Base-by-base conservation (phyloP, 208 protist species). In the Wallacemonas collosoma region DNA sequence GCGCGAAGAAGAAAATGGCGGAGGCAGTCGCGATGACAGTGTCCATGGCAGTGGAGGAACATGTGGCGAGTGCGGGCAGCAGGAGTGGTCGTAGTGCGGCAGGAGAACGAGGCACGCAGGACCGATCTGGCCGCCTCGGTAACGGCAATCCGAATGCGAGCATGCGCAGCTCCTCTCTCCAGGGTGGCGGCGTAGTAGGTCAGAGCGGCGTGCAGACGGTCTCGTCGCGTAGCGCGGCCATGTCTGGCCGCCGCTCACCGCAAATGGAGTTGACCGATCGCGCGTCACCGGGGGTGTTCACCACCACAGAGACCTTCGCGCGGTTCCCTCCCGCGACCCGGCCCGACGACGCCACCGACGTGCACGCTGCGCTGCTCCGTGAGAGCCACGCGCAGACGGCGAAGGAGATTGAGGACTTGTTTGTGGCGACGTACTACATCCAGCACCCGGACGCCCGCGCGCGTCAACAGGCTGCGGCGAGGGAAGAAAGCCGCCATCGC, bases 381-480 rank as follows among this genome's bases (percentile, higher is more conserved):
- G 73, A 86, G 61, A 43, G 47, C n/a, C 79, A 78, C 51, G 78
- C 55, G 26, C 17, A 57, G 41, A 6, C 85, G 6, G 70, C 77
- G 6, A 66, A 83, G 8, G 81, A 91, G 41, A 64, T 94, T 35
- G 75, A 88, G 26, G 75, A 92, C 11, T 74, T 69, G 15, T 94
- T 94, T 61, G 81, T 89, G 60, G 74, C 71, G 9, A 76, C 79
- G 8, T 85, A 88, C 78, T 80, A 86, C 61, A 70, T 85, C 15
- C 62, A 73, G 43, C 41, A 91, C 72, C 86, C 89, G 1, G 81
- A 80, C 5, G 82, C 79, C 2, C 63, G 62, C 56, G 38, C 79
- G 71, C 58, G 66, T 26, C 71, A 70, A 40, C 48, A 47, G 14
- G 80, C 74, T 8, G 69, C 15, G 50, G 73, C 67, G 56, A 66